Percentiles rank a stretch among this genome's conserved stretches.
Conservation (phyloP, 2,329 filamentous ascomycete genomes). For the Nothophoma quercina region DNA sequence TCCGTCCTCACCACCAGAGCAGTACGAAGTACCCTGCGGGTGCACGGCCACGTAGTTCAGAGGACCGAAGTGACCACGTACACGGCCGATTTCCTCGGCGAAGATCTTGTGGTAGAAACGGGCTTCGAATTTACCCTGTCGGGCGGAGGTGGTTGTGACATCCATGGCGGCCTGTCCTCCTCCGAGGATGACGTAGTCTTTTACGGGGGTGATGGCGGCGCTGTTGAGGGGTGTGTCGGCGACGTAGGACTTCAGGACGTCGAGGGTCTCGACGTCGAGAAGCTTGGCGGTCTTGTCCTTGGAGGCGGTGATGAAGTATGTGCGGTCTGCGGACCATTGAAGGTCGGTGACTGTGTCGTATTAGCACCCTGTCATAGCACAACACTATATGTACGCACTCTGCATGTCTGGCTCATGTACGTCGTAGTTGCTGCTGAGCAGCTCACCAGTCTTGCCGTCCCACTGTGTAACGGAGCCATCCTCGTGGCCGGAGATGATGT, state of each 20-base stretch:
- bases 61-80: constrained; percentile 95
- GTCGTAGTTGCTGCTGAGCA: constrained; percentile 77
- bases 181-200: constrained; percentile 96
- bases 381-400: constrained; percentile 60
- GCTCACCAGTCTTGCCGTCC: constrained; percentile 89
- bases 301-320: constrained; percentile 97
- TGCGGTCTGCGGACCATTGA: constrained; percentile 92
- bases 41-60: constrained; percentile 96
- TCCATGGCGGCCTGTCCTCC: constrained; percentile 99
- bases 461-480: constrained; percentile 91
- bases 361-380: constrained; percentile 58
- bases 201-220: constrained; percentile 90
- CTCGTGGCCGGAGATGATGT: constrained; percentile 97
- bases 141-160: constrained; percentile 90
- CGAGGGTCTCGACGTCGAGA: constrained; percentile 83
- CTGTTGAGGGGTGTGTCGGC: constrained; percentile 97
- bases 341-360: constrained; percentile 87
- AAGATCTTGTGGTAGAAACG: constrained; percentile 99
- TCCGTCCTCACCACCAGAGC: constrained; percentile 95
- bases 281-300: constrained; percentile 99
- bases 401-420: constrained; percentile 86
- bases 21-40: constrained; percentile 90
- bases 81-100: constrained; percentile 97
- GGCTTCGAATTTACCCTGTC: constrained; percentile 99
- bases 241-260: constrained; percentile 89